These are phyloP conservation scores for Brettanomyces anomalus DNA, from an alignment of 805 yeast genomes.

Conservation along the genomic window DNA sequence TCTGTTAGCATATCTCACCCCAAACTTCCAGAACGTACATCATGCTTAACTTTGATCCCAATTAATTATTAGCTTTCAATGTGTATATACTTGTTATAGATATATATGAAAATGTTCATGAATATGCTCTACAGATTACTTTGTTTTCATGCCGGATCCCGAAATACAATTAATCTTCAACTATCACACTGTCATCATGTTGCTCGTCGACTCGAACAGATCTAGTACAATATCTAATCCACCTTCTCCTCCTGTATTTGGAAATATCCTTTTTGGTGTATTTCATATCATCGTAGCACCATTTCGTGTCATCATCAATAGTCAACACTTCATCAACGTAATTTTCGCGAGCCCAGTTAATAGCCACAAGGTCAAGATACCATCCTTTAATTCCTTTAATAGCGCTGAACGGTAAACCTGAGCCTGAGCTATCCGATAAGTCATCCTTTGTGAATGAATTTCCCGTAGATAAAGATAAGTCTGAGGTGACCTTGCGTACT, in stretches of 20 bases:
- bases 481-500: not conserved
- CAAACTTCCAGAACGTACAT: not conserved
- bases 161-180: not conserved
- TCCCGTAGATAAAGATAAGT: not conserved
- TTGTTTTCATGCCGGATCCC: too few species aligned
- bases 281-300: conserved; percentile 63
- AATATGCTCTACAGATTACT: too few species aligned
- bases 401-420: not conserved
- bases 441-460: not conserved
- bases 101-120: not conserved
- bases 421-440: not conserved
- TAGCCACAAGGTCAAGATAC: conserved; percentile 58
- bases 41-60: not conserved
- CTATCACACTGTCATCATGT: conserved; percentile 2
- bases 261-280: conserved; percentile 8
- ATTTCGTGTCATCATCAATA: conserved; percentile 67
- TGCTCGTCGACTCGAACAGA: conserved; percentile 13
- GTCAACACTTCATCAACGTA: conserved; percentile 42
- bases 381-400: conserved; percentile 32
- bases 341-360: conserved; percentile 50
- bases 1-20: conserved; percentile 2
- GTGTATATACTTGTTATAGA: not conserved
- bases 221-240: conserved; percentile 42
- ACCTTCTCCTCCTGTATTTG: conserved; percentile 53
- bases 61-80: not conserved